phyloP scores from a whole-genome alignment of 2,329 filamentous ascomycete genomes.

The Cladophialophora psammophila region DNA sequence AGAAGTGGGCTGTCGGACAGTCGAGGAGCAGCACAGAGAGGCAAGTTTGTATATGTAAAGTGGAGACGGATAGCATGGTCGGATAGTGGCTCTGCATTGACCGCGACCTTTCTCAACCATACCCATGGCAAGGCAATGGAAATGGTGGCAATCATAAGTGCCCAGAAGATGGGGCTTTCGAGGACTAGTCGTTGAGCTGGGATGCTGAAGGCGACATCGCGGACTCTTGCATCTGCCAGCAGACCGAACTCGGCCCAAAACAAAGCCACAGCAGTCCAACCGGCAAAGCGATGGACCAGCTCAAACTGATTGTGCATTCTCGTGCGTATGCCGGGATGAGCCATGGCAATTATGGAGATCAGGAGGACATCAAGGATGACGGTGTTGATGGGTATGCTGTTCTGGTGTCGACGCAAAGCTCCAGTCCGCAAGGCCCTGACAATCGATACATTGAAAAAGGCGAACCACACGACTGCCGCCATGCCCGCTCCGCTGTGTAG shows the following conservation, averaged over 20 bases:
- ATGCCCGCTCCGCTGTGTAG: constrained; percentile 61
- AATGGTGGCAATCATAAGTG: constrained; percentile 68
- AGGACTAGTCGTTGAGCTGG: constrained; percentile 46
- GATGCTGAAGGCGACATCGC: neutral
- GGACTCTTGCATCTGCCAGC: constrained; percentile 51
- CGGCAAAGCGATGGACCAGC: constrained; percentile 72
- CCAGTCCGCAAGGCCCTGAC: constrained; percentile 36
- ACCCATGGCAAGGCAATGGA: constrained; percentile 77
- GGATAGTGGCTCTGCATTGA: constrained; percentile 72
- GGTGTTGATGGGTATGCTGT: constrained; percentile 60
- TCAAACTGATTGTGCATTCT: constrained; percentile 74
- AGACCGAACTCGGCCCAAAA: constrained; percentile 71
- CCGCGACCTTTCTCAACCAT: constrained; percentile 70
- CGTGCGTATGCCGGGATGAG: constrained; percentile 69
- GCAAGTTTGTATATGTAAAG: constrained; percentile 69
- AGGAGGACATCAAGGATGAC: constrained; percentile 67
- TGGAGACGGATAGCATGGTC: constrained; percentile 74
- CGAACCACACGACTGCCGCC: constrained; percentile 58
- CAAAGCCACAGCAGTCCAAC: constrained; percentile 71
- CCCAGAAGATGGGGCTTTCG: constrained; percentile 69
- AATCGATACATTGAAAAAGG: constrained; percentile 48
- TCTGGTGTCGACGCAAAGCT: constrained; percentile 34
- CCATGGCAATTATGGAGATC: constrained; percentile 65
- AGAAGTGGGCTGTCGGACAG: constrained; percentile 68
- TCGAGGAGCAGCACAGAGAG: constrained; percentile 64